These are phyloP conservation scores for Chrysoporthe deuterocubensis DNA, from an alignment of 2,329 filamentous ascomycete genomes.

Conservation along the genomic window DNA sequence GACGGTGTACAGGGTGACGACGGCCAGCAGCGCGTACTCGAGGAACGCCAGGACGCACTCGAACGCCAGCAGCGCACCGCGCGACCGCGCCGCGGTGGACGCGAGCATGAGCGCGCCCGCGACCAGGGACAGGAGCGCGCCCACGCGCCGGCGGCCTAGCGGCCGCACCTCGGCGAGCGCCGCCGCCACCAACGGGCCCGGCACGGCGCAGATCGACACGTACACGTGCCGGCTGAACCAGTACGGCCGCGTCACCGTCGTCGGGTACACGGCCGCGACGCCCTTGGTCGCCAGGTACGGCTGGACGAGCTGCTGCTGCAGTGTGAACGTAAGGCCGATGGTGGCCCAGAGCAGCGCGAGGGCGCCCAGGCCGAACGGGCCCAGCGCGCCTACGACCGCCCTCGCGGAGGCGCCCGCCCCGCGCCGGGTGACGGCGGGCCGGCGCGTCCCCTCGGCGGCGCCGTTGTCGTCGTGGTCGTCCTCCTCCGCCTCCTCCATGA, in stretches of 20 bases:
- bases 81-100: neutral
- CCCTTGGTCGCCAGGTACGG: slow-evolving; percentile 7
- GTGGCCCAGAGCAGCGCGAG: slow-evolving; percentile 14
- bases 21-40: slow-evolving; percentile 10
- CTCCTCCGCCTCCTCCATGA: slow-evolving; percentile 3
- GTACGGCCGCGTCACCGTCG: slow-evolving; percentile 8
- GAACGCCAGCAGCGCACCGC: slow-evolving; percentile 4
- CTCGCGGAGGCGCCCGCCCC: neutral
- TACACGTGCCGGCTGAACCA: slow-evolving; percentile 15
- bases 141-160: slow-evolving; percentile 10
- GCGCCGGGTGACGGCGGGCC: neutral
- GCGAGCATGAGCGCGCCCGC: slow-evolving; percentile 12
- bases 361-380: neutral
- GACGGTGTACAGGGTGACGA: slow-evolving; percentile 11
- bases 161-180: neutral
- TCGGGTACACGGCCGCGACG: slow-evolving; percentile 1
- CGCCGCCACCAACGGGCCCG: neutral
- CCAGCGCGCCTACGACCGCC: slow-evolving; percentile 1
- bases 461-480: neutral
- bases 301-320: slow-evolving; percentile 7
- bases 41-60: slow-evolving; percentile 11
- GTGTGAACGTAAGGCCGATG: slow-evolving; percentile 7
- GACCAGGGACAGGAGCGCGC: slow-evolving; percentile 5
- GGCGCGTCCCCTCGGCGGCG: neutral
- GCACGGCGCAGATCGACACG: slow-evolving; percentile 13